Base-by-base conservation (phyloP, 495 filamentous ascomycete species). In the Penicillium paradoxum region DNA sequence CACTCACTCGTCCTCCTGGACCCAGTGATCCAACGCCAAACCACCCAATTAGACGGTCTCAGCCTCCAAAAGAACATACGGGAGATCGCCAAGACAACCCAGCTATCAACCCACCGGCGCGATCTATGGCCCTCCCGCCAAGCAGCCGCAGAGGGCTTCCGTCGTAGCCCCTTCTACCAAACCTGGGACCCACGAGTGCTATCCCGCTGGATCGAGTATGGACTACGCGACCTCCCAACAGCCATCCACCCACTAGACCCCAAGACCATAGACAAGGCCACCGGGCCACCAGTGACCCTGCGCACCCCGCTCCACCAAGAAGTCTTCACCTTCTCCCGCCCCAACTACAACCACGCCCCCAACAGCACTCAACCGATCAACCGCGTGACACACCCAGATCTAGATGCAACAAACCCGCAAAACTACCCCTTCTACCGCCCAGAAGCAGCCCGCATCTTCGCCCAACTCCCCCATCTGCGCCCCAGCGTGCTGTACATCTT, bases 401-500 rank as follows among this genome's bases (percentile, higher is more conserved):
- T 79, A 0, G 62, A 78, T 49, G 54, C 68, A 6, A 59, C 70
- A 14, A 58, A 66, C 29, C 44, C 59, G n/a, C 66, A 67, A 19
- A 62, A 56, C 13, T 78, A 74, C 53, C 83, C 83, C 1, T 90
- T 96, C 70, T 91, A 93, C 73, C 77, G 88, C 4, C 76, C 89
- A 25, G 93, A 96, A 59, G 80, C 85, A 5, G 61, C 67, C 19
- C 65, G 67, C 9, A 83, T 86, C 29, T 86, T 88, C 51, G 55
- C 72, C 1, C 73, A 83, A 41, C 78, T 98, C 4, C 83, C 83
- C 0, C 63, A 78, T 53, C 70, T 98, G 30, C 80, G 87, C 2
- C 90, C 92, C 0, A 84, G 83, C n/a, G 84, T 87, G 17, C 71
- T 96, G 17, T 98, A 90, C 70, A 73, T 97, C 41, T 90, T 91